Base-by-base conservation (phyloP, 2,329 filamentous ascomycete species). In the Teratosphaeriaceae sp. region DNA sequence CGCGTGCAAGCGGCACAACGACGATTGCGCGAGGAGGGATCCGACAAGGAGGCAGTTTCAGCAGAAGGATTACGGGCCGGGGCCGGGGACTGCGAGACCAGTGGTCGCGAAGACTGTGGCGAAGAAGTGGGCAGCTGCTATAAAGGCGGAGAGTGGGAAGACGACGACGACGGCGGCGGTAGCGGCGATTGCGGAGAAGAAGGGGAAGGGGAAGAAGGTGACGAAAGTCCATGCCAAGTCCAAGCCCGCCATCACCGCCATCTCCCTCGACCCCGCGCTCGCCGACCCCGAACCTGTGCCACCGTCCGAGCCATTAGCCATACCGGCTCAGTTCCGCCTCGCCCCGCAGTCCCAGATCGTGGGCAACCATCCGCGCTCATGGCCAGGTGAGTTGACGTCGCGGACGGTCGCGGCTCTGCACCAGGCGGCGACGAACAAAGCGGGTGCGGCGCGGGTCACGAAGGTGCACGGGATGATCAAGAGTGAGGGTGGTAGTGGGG, bases 1-100 rank as follows among this genome's bases (percentile, higher is more conserved):
- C 63, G 82, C 87, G 15, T 82, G 86, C 74, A 89, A 89, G 65
- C 74, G 86, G 37, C 72, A 84, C 41, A 76, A 82, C 26, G 82
- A 87, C 54, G 81, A 46, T 23, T n/a, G 31, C 40, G 60, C 38
- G 22, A 7, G 27, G 9, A 20, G 16, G 27, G 24, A 44, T 41
- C 36, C 35, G 15, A 21, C 8, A 15, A 24, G 30, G n/a, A 37
- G 13, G 21, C 22, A 31, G 26, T 42, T 35, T 20, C 65, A 45
- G 49, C 56, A 53, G 20, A 38, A 33, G 15, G 27, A 37, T n/a
- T 55, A 59, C 40, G 68, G 67, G 4, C 66, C 67, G 4, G 67
- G 67, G 1, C 67, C 69, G 0, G 67, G 65, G 1, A 19, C 24
- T 23, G 29, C 19, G 15, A 41, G 26, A 24, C n/a, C n/a, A n/a